These are phyloP conservation scores for Mangifera indica DNA, from an alignment of 345 rosid species.

Conservation along the genomic window DNA sequence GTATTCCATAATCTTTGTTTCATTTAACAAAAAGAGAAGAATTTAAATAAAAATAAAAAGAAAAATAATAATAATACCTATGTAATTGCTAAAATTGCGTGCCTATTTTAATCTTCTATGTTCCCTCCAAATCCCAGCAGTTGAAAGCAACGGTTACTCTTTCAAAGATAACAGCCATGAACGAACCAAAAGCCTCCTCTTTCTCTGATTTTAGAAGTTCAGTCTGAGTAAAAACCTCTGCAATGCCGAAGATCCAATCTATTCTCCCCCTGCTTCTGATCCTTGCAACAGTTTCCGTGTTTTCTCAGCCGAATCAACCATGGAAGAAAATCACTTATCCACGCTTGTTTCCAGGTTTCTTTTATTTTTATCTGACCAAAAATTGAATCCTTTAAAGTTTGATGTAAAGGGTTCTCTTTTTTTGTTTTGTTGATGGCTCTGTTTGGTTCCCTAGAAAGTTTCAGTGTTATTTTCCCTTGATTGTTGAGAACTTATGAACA, in stretches of 20 bases:
- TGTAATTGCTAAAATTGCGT: no score
- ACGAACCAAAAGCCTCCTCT: background rate
- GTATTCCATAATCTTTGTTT: no score
- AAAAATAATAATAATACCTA: no score
- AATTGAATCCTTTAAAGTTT: background rate
- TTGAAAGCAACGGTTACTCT: constrained; percentile 7
- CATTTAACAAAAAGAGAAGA: no score
- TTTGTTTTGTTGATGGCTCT: background rate
- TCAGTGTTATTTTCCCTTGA: background rate
- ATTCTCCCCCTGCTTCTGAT: constrained; percentile 15
- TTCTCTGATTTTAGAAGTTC: background rate
- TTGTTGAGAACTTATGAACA: background rate
- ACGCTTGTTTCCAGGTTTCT: constrained; percentile 20
- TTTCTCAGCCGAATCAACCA: constrained; percentile 3
- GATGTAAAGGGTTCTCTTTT: background rate
- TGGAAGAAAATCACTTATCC: constrained; percentile 8
- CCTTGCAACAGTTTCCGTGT: background rate
- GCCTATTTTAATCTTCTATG: background rate
- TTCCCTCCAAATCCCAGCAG: constrained; percentile 14
- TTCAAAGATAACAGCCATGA: background rate
- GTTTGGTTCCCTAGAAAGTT: background rate
- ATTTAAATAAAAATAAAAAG: no score
- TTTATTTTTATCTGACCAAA: background rate
- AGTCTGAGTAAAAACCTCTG: background rate
- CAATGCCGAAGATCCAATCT: constrained; percentile 17